Conservation (phyloP, 1,284 basidiomycete genomes). For the Cronartium quercuum region DNA sequence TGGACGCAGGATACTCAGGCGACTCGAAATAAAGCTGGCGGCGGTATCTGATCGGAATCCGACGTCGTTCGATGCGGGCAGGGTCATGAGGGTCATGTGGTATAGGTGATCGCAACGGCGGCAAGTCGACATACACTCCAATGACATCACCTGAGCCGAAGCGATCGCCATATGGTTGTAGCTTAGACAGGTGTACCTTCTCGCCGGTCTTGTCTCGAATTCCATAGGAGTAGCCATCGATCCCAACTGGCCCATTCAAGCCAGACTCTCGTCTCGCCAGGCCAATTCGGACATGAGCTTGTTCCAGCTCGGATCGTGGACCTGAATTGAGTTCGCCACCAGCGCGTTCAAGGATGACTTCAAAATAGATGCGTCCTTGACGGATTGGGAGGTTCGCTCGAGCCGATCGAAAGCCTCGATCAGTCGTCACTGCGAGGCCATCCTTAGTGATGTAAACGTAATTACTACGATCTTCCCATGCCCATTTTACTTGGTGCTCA, state of each 20-base stretch:
- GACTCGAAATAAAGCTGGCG: slow-evolving; percentile 95
- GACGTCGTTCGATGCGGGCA: slow-evolving; percentile 70
- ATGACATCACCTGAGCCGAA: slow-evolving; percentile 81
- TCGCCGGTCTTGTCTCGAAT: slow-evolving; percentile 86
- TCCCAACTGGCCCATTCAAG: slow-evolving; percentile 82
- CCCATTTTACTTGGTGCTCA: slow-evolving; percentile 42
- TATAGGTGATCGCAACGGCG: slow-evolving; percentile 60
- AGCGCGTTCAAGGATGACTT: slow-evolving; percentile 71
- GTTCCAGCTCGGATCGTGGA: slow-evolving; percentile 48
- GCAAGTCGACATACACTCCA: slow-evolving; percentile 87
- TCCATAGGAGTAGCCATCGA: slow-evolving; percentile 90
- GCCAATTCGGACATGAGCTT: slow-evolving; percentile 79
- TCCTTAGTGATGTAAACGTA: slow-evolving; percentile 72
- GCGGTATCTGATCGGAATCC: slow-evolving; percentile 87
- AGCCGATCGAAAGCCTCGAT: slow-evolving; percentile 83
- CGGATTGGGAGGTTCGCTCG: slow-evolving; percentile 81
- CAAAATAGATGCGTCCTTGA: slow-evolving; percentile 90
- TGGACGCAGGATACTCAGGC: slow-evolving; percentile 79
- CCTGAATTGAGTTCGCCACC: slow-evolving; percentile 57
- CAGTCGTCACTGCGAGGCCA: slow-evolving; percentile 68
- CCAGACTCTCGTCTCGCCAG: slow-evolving; percentile 86
- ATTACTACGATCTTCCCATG: slow-evolving; percentile 61
- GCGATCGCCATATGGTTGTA: slow-evolving; percentile 64
- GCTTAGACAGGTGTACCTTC: slow-evolving; percentile 75
- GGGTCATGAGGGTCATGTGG: slow-evolving; percentile 59